Evolutionary conservation across 768 basidiomycete genomes (phyloP).

Genomic region (Mycena pura): DNA sequence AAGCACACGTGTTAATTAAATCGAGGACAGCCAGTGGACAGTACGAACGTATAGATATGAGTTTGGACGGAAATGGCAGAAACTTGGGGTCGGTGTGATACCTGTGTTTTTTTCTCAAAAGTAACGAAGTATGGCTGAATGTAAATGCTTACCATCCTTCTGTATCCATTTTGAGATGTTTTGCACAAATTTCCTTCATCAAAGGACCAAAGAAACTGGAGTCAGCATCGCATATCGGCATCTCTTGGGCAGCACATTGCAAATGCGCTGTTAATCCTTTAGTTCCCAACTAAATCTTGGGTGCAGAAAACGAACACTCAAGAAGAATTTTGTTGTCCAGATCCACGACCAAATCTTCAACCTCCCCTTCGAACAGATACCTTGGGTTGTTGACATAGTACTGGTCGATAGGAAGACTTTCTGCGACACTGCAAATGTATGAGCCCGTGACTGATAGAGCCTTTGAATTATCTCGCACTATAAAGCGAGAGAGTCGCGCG

Average conservation of each 20-base stretch:
- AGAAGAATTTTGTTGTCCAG: conserved; percentile 75
- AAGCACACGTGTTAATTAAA: not conserved
- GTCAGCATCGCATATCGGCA: conserved; percentile 77
- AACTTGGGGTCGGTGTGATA: conserved; percentile 84
- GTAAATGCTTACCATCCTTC: conserved; percentile 72
- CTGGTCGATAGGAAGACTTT: conserved; percentile 72
- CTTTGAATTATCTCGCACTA: conserved; percentile 22
- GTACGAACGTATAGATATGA: conserved; percentile 68
- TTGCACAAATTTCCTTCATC: conserved; percentile 64
- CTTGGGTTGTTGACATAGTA: conserved; percentile 75
- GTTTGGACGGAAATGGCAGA: conserved; percentile 75
- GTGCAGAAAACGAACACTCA: conserved; percentile 51
- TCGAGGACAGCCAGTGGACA: not conserved
- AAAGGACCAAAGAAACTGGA: conserved; percentile 73
- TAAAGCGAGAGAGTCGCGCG: conserved; percentile 79
- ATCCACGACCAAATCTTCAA: conserved; percentile 73
- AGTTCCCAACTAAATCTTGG: not conserved
- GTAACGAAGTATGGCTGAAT: not conserved
- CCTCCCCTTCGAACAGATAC: conserved; percentile 68
- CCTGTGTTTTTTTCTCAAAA: conserved; percentile 47
- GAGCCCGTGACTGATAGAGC: not conserved
- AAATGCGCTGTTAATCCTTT: conserved; percentile 63
- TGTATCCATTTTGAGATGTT: conserved; percentile 66
- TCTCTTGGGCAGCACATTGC: conserved; percentile 88
- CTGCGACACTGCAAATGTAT: conserved; percentile 54